Evolutionary conservation across 768 basidiomycete genomes (phyloP).

Genomic region (Dioszegia aurantiaca): DNA sequence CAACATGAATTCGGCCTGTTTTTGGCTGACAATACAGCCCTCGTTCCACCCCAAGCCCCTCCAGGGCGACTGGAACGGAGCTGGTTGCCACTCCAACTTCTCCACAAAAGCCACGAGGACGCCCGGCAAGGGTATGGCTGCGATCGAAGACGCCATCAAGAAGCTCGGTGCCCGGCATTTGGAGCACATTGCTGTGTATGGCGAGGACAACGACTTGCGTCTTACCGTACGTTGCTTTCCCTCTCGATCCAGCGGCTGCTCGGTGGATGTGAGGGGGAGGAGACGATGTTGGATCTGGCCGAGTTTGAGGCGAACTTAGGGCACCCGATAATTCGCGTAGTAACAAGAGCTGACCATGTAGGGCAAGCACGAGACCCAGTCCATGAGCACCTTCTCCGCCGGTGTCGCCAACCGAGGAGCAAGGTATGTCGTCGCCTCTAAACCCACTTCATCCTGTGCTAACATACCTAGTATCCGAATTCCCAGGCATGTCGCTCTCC

Average conservation of each 20-base stretch:
- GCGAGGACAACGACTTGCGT: conserved; percentile 94
- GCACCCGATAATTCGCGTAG: not conserved
- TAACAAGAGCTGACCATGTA: not conserved
- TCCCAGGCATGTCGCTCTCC: conserved; percentile 83
- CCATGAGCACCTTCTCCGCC: conserved; percentile 83
- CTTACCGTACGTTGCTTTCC: conserved; percentile 58
- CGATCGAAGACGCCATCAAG: conserved; percentile 87
- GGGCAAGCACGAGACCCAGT: conserved; percentile 95
- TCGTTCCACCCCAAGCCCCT: conserved; percentile 99
- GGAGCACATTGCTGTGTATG: conserved; percentile 95
- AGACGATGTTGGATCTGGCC: no score
- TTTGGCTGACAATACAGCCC: conserved; percentile 55
- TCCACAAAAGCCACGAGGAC: conserved; percentile 92
- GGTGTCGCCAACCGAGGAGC: conserved; percentile 98
- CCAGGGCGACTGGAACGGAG: conserved; percentile 96
- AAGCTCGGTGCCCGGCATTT: conserved; percentile 86
- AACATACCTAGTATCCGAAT: conserved; percentile 54
- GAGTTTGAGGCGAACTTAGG: no score
- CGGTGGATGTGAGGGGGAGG: no score
- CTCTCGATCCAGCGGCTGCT: not conserved
- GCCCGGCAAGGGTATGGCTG: conserved; percentile 79
- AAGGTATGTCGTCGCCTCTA: conserved; percentile 53
- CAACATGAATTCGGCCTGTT: not conserved
- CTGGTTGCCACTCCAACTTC: conserved; percentile 96
- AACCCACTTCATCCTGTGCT: not conserved